These are phyloP conservation scores for Coniochaeta sp. DNA, from an alignment of 2,329 filamentous ascomycete species.

Conservation along the genomic window DNA sequence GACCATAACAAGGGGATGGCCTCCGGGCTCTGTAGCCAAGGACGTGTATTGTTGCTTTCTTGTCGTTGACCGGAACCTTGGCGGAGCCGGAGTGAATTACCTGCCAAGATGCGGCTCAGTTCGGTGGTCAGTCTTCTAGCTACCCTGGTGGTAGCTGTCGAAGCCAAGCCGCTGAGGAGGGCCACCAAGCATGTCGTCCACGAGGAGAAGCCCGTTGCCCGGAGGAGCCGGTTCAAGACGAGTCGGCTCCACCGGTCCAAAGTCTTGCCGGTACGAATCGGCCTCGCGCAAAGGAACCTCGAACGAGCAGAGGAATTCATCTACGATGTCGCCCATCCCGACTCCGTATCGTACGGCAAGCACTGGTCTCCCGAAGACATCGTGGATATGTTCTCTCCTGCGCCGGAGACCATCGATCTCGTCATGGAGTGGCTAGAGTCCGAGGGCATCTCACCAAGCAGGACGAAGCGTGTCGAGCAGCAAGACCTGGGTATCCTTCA, in stretches of 20 bases:
- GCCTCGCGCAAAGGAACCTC: slow-evolving; percentile 37
- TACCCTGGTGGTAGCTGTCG: slow-evolving; percentile 22
- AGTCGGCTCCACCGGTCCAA: slow-evolving; percentile 14
- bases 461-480: slow-evolving; percentile 43
- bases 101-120: slow-evolving; percentile 14
- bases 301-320: slow-evolving; percentile 36
- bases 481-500: slow-evolving; percentile 47
- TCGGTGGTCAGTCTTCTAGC: slow-evolving; percentile 15
- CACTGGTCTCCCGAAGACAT: slow-evolving; percentile 38
- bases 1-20: neutral
- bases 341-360: slow-evolving; percentile 36
- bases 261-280: slow-evolving; percentile 31
- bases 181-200: slow-evolving; percentile 21
- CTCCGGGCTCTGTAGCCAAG: neutral
- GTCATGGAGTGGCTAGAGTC: slow-evolving; percentile 47
- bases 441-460: slow-evolving; percentile 39
- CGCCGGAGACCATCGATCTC: slow-evolving; percentile 35
- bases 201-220: slow-evolving; percentile 19
- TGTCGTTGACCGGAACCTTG: neutral
- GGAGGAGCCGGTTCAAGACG: slow-evolving; percentile 16
- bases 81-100: slow-evolving; percentile 6
- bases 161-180: slow-evolving; percentile 13
- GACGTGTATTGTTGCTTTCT: neutral
- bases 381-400: slow-evolving; percentile 33
- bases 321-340: slow-evolving; percentile 35